A percentile compares a stretch with the other conserved stretches of the same genome.
phyloP scores from a whole-genome alignment of 768 basidiomycete species.

The Lactifluus pinguis region DNA sequence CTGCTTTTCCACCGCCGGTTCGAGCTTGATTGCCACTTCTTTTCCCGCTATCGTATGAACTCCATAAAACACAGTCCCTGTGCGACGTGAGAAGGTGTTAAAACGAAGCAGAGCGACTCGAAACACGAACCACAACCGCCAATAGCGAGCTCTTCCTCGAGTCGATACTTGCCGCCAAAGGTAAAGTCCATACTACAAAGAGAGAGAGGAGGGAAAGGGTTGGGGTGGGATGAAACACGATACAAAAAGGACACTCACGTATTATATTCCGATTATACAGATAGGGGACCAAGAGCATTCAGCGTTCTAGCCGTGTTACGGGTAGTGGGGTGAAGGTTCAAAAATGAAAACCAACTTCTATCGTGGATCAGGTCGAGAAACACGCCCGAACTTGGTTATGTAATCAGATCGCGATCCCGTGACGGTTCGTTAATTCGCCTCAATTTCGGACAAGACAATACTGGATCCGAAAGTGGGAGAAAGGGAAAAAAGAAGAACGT shows the following conservation, averaged over 20 bases:
- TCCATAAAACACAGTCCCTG: constrained; percentile 70
- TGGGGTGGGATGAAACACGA: neutral
- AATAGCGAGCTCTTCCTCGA: constrained; percentile 73
- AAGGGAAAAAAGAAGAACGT: neutral
- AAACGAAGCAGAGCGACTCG: neutral
- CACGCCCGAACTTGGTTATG: constrained; percentile 8
- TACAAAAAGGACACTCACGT: neutral
- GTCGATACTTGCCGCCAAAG: constrained; percentile 69
- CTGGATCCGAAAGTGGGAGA: too few relatives aligned
- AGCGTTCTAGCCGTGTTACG: neutral
- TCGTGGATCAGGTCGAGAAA: neutral
- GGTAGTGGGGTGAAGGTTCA: neutral
- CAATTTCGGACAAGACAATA: neutral
- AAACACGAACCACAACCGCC: constrained; percentile 60
- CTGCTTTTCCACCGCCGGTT: constrained; percentile 44
- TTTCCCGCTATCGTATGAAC: constrained; percentile 77
- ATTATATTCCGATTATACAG: neutral
- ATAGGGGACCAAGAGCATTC: constrained; percentile 4
- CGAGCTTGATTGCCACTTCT: constrained; percentile 77
- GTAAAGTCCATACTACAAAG: constrained; percentile 28
- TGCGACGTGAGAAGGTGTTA: neutral
- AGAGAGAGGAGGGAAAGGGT: neutral
- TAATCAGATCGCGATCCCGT: constrained; percentile 16
- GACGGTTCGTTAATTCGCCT: neutral
- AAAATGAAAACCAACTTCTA: neutral